phyloP scores from a whole-genome alignment of 2,329 filamentous ascomycete genomes.

The Cordyceps cicadae region DNA sequence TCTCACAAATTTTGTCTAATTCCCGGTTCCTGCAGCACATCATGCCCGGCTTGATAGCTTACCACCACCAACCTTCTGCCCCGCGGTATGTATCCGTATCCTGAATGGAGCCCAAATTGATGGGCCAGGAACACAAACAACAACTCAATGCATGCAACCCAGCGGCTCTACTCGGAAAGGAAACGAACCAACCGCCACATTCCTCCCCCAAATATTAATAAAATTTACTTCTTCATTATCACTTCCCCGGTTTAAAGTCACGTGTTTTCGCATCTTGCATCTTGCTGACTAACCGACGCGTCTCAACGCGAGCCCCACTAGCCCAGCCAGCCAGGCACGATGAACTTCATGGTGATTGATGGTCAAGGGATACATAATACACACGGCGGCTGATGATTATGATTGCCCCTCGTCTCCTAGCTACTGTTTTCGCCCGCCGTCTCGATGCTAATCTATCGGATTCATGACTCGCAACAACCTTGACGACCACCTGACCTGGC shows the following conservation, averaged over 20 bases:
- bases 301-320: conserved; percentile 11
- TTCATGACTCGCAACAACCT: conserved; percentile 58
- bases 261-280: conserved; percentile 14
- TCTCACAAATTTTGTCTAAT: not conserved
- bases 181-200: not conserved
- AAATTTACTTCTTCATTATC: not conserved
- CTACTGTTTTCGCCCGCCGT: not conserved
- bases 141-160: not conserved
- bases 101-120: not conserved
- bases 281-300: conserved; percentile 14
- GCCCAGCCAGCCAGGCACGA: not conserved
- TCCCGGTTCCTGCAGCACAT: not conserved
- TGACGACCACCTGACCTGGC: conserved; percentile 48
- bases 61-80: not conserved
- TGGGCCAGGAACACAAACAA: not conserved
- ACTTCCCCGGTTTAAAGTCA: not conserved
- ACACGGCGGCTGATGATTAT: not conserved
- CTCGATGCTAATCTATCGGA: conserved; percentile 21
- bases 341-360: not conserved
- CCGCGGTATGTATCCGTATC: not conserved
- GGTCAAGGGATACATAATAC: not conserved
- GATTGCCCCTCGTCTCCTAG: not conserved
- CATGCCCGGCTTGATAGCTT: not conserved
- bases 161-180: not conserved
- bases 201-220: no score